Percentiles rank a stretch among this genome's conserved stretches.
Evolutionary conservation across 2,329 filamentous ascomycete genomes (phyloP).

Genomic region (Pestalotiopsis sp.): DNA sequence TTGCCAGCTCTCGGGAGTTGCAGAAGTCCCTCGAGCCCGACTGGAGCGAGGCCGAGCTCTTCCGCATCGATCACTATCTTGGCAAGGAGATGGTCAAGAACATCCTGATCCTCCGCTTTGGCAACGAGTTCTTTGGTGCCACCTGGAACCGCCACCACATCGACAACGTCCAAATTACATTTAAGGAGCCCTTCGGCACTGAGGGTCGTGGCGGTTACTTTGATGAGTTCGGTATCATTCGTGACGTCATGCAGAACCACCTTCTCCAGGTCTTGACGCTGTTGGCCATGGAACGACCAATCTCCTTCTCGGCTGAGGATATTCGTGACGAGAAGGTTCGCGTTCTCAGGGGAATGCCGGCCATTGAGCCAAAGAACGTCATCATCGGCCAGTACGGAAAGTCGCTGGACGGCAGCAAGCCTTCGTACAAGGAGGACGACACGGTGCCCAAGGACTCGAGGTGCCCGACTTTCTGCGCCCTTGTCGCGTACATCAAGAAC

Average conservation of each 20-base stretch:
- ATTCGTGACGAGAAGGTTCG: constrained; percentile 98
- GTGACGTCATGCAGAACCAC: constrained; percentile 99
- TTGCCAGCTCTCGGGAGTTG: constrained; percentile 89
- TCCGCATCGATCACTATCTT: constrained; percentile 98
- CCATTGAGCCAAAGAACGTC: constrained; percentile 98
- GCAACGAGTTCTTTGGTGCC: constrained; percentile 97
- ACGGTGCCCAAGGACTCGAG: constrained; percentile 96
- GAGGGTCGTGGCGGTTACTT: constrained; percentile 98
- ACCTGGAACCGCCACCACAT: constrained; percentile 99
- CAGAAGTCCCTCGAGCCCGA: constrained; percentile 94
- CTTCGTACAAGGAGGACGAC: constrained; percentile 97
- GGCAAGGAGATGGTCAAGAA: constrained; percentile 99
- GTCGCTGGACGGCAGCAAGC: constrained; percentile 94
- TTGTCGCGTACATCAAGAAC: constrained; percentile 99
- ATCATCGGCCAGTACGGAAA: constrained; percentile 99
- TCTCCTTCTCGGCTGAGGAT: constrained; percentile 97
- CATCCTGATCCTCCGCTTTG: constrained; percentile 95
- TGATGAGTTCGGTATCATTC: constrained; percentile 98
- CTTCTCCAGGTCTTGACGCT: constrained; percentile 94
- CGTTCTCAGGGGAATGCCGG: constrained; percentile 87
- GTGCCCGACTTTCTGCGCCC: constrained; percentile 96
- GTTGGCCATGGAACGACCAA: constrained; percentile 95
- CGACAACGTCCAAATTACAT: constrained; percentile 98
- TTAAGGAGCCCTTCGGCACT: constrained; percentile 99
- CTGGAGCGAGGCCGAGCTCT: constrained; percentile 98